These are phyloP conservation scores for Trametes hirsuta DNA, from an alignment of 1,284 basidiomycete species.

Conservation along the genomic window DNA sequence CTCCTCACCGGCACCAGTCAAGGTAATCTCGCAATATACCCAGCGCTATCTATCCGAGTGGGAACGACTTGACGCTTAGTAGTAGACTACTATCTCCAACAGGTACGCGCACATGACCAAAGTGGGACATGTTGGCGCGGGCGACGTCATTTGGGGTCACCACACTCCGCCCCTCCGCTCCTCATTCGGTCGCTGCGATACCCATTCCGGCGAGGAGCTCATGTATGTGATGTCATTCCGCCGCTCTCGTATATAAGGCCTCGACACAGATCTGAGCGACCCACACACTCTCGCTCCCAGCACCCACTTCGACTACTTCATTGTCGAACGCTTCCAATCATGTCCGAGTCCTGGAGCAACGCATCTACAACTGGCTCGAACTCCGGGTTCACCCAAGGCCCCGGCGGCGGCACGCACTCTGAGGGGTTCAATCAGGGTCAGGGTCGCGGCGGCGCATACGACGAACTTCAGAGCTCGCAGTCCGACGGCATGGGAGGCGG, in stretches of 20 bases:
- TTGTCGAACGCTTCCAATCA: not conserved
- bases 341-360: constrained; percentile 9
- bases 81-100: too few relatives aligned
- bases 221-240: not conserved
- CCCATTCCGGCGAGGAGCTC: too few relatives aligned
- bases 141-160: too few relatives aligned
- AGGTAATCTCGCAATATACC: too few relatives aligned
- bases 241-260: not conserved
- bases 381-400: constrained; percentile 19
- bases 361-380: constrained; percentile 17
- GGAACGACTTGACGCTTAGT: too few relatives aligned
- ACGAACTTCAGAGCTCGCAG: constrained; percentile 21
- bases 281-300: not conserved
- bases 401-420: constrained; percentile 16
- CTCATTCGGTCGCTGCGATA: too few relatives aligned
- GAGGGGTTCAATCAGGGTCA: constrained; percentile 20
- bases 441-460: constrained; percentile 22
- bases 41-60: too few relatives aligned
- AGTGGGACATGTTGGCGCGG: too few relatives aligned
- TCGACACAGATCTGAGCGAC: not conserved
- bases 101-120: too few relatives aligned
- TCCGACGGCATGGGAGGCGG: constrained; percentile 26
- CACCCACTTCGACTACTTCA: not conserved
- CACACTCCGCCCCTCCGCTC: too few relatives aligned
- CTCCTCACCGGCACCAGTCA: too few relatives aligned